phyloP scores from a whole-genome alignment of 805 yeast species.

The Metschnikowia amazonensis region DNA sequence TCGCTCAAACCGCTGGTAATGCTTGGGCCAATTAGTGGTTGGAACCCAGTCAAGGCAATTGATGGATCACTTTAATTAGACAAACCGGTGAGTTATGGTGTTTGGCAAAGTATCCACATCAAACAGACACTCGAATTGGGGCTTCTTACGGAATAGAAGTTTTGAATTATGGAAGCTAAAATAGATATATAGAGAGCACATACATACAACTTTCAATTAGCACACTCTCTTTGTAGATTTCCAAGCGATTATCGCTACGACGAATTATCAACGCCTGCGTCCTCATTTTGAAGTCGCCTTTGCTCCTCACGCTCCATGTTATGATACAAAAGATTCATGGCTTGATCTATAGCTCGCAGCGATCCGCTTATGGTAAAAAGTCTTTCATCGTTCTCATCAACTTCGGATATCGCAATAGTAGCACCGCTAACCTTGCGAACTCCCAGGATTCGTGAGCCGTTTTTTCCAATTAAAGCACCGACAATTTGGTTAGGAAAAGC shows the following conservation, averaged over 20 bases:
- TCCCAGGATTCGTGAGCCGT: constrained; percentile 82
- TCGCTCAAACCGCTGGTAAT: constrained; percentile 9
- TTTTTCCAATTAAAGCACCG: constrained; percentile 85
- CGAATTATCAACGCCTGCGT: neutral
- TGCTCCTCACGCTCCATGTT: constrained; percentile 57
- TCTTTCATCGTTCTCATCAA: constrained; percentile 60
- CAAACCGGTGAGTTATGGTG: neutral
- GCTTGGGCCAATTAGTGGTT: neutral
- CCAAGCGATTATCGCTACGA: neutral
- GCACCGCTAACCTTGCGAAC: constrained; percentile 78
- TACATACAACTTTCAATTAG: neutral
- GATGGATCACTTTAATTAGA: neutral
- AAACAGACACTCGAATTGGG: neutral
- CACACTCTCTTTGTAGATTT: neutral
- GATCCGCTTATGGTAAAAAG: constrained; percentile 69
- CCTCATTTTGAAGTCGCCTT: constrained; percentile 27
- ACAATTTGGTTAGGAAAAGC: constrained; percentile 77
- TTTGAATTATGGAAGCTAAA: neutral
- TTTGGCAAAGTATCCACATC: neutral
- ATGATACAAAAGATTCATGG: constrained; percentile 53
- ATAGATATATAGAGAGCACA: neutral
- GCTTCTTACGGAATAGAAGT: neutral
- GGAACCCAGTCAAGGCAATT: neutral
- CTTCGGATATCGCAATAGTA: constrained; percentile 69
- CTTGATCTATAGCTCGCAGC: constrained; percentile 51